Conservation (phyloP, 768 basidiomycete genomes). For the Paxillus involutus region DNA sequence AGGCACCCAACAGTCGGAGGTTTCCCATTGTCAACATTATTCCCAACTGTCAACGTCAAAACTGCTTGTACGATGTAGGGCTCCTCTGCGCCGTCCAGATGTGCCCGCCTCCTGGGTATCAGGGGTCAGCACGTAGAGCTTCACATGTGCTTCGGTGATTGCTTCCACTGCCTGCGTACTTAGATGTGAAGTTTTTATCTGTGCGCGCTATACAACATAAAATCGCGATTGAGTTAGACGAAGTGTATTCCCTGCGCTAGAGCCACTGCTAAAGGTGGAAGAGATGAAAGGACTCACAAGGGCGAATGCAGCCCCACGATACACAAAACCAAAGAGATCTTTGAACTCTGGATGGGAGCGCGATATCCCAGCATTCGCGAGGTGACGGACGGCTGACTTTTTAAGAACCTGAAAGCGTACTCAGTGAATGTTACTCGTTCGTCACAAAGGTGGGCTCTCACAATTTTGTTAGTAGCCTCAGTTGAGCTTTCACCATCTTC, state of each 20-base stretch:
- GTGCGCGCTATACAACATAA: slow-evolving; percentile 21
- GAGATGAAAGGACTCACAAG: slow-evolving; percentile 30
- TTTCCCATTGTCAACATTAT: slow-evolving; percentile 2
- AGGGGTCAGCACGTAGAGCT: slow-evolving; percentile 30
- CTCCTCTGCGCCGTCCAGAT: neutral
- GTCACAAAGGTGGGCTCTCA: slow-evolving; percentile 29
- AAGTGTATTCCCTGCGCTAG: neutral
- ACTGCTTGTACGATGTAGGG: neutral
- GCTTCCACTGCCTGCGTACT: slow-evolving; percentile 27
- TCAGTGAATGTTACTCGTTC: neutral
- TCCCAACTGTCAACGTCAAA: slow-evolving; percentile 7
- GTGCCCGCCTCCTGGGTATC: neutral
- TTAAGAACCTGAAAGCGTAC: slow-evolving; percentile 36
- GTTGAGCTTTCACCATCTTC: slow-evolving; percentile 27
- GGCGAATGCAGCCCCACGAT: slow-evolving; percentile 40
- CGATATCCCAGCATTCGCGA: slow-evolving; percentile 30
- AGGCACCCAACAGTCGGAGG: neutral
- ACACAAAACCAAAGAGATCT: slow-evolving; percentile 39
- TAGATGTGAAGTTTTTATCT: slow-evolving; percentile 27
- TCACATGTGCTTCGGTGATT: slow-evolving; percentile 36
- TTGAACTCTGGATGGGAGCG: slow-evolving; percentile 41
- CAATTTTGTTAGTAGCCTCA: slow-evolving; percentile 64
- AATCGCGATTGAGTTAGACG: neutral
- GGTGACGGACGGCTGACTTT: slow-evolving; percentile 34
- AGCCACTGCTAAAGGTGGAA: neutral